These are phyloP conservation scores for Puccinia coronata DNA, from an alignment of 1,284 basidiomycete genomes.

Conservation along the genomic window DNA sequence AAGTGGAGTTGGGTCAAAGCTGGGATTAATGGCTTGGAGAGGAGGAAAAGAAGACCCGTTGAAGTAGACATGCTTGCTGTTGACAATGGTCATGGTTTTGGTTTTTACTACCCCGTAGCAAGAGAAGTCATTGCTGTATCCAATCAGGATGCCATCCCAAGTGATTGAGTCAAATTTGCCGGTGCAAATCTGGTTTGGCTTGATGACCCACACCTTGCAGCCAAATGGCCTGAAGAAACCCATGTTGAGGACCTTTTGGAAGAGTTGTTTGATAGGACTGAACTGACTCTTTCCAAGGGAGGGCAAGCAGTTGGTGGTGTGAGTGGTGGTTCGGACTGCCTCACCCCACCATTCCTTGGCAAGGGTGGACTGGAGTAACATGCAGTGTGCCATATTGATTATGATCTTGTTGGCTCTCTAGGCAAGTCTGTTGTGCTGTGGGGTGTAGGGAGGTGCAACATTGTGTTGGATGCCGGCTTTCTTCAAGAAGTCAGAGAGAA, in stretches of 20 bases:
- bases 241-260: background rate
- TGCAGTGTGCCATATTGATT: constrained; percentile 11
- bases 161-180: background rate
- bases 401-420: background rate
- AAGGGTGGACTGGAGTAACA: no score
- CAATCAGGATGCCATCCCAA: background rate
- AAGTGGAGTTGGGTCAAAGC: no score
- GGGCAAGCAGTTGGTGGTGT: constrained; percentile 9
- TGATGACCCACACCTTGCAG: background rate
- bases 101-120: no score
- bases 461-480: background rate
- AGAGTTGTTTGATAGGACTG: background rate
- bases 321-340: background rate
- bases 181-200: background rate
- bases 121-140: no score
- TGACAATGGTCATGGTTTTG: no score
- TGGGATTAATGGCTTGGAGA: no score
- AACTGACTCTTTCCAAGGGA: no score
- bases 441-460: background rate
- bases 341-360: no score
- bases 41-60: no score
- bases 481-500: background rate
- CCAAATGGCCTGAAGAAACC: constrained; percentile 1
- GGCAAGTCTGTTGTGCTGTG: background rate
- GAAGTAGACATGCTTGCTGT: no score